Conservation (phyloP, 2,329 filamentous ascomycete species). For the Diplocarpon rosae region DNA sequence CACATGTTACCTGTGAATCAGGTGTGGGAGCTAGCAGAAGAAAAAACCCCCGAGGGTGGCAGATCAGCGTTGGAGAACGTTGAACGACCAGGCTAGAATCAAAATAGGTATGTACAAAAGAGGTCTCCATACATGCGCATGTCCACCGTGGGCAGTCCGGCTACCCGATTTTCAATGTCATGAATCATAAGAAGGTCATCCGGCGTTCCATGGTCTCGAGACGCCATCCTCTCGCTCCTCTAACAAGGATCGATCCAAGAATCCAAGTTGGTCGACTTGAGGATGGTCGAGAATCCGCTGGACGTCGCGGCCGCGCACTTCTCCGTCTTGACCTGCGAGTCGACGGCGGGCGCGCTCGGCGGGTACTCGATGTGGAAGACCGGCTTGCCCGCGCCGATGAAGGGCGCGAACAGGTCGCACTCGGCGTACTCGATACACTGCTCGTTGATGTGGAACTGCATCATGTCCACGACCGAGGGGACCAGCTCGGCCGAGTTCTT, state of each 20-base stretch:
- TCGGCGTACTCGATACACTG: conserved; percentile 52
- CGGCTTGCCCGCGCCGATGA: conserved; percentile 50
- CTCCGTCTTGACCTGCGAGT: not conserved
- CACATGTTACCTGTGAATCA: too few relatives aligned
- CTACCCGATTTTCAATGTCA: not conserved
- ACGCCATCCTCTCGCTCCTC: not conserved
- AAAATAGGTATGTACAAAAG: not conserved
- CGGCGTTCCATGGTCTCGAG: not conserved
- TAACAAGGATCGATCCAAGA: conserved; percentile 14
- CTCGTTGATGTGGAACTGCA: conserved; percentile 61
- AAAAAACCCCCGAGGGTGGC: too few relatives aligned
- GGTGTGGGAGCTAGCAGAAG: too few relatives aligned
- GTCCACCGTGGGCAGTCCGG: not conserved
- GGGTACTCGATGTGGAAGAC: conserved; percentile 69
- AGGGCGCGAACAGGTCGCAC: conserved; percentile 46
- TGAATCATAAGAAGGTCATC: too few relatives aligned
- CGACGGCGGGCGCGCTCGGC: conserved; percentile 20
- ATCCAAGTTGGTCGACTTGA: conserved; percentile 13
- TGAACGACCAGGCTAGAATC: too few relatives aligned
- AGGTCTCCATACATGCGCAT: not conserved
- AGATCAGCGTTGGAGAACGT: too few relatives aligned
- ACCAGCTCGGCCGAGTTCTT: conserved; percentile 60
- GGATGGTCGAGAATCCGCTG: conserved; percentile 14
- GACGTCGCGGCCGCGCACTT: conserved; percentile 3
- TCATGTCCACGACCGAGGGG: conserved; percentile 33